Evolutionary conservation across 495 filamentous ascomycete species (phyloP), one percentile per base, ranked within the genome.

Genomic region (Clohesyomyces aquaticus): DNA sequence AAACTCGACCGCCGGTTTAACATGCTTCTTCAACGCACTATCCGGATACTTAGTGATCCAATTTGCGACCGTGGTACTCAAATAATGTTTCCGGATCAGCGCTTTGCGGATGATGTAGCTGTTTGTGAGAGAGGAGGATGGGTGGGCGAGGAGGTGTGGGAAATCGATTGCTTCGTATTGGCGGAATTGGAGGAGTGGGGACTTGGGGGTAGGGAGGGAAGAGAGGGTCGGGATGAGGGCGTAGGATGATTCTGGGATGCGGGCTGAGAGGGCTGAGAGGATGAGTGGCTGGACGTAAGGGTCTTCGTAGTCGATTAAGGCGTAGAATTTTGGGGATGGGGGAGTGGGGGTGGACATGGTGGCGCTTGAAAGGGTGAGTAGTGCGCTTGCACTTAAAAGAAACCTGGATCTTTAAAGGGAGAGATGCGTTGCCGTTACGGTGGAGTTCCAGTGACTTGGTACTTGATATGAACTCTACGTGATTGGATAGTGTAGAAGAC

Each of bases 101-200:
- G 94, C 94, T 81, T 97, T 98, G 69, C 94, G 91, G 63, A 96
- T 93, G 69, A 96, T 85, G 72, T 96, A 97, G 62, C 88, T 86
- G 73, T 94, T 96, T 32, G 84, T 79, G 4, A 91, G 81, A 43
- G 79, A 85, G 0, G 82, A 84, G 11, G 68, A 71, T 0, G 88
- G 77, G 64, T 89, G 79, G 8, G 76, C 72, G 58, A 90, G 77
- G 46, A 88, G 77, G 62, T 89, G 85, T 28, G 87, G 84, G 71
- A 96, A 98, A 66, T 91, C 88, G 57, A 97, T 79, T 27, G 83
- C 79, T 75, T 98, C 94, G 75, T 98, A 98, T 48, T 87, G 82
- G 2, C 84, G 84, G 69, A 93, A 93, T 73, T 96, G 87, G n/a
- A 98, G 82, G 2, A 93, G 66, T 14, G 79, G 83, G 45, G 77